Evolutionary conservation across 129 eudicot genomes (phyloP).

Genomic region (Flaveria trinervia): DNA sequence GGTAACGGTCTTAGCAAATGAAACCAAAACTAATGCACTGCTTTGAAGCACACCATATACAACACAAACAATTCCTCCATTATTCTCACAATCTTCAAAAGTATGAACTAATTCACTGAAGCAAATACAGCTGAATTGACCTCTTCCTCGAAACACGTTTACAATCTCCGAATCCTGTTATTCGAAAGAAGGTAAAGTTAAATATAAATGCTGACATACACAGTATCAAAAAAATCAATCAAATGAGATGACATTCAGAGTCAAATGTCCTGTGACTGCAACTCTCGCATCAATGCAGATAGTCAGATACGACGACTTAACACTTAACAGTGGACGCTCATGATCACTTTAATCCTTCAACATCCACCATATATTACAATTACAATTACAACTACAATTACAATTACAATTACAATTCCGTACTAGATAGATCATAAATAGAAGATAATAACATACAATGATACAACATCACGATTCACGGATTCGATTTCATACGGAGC

Average conservation of each 20-base stretch:
- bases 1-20: no score
- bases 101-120: no score
- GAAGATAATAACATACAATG: no score
- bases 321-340: neutral
- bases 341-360: no score
- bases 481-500: neutral
- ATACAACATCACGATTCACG: neutral
- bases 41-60: no score
- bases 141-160: slow-evolving; percentile 6
- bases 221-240: neutral
- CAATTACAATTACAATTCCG: no score
- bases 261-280: slow-evolving; percentile 16
- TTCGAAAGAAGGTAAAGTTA: neutral
- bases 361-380: no score
- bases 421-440: no score
- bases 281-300: slow-evolving; percentile 29
- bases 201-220: neutral
- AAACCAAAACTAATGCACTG: no score
- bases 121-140: neutral
- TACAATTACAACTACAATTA: no score
- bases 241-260: slow-evolving; percentile 18
- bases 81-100: no score
- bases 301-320: slow-evolving; percentile 10
- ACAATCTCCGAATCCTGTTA: neutral
- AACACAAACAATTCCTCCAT: no score